Conservation (phyloP, 2,329 filamentous ascomycete species). For the Setomelanomma holmii region DNA sequence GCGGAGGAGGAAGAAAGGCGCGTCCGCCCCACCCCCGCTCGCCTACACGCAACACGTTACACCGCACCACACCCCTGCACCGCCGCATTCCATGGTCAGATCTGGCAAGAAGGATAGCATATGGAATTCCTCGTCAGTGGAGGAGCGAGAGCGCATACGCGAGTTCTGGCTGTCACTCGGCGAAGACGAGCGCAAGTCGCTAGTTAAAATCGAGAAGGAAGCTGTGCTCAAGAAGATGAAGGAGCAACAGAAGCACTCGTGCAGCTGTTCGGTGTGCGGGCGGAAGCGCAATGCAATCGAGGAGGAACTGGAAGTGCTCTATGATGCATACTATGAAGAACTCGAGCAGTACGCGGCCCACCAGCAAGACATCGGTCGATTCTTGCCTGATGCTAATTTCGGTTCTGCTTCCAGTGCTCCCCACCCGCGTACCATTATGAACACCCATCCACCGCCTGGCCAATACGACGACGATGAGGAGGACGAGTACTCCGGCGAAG, state of each 20-base stretch:
- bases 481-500: conserved; percentile 61
- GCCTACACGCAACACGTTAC: conserved; percentile 37
- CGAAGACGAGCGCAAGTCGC: conserved; percentile 90
- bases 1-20: conserved; percentile 72
- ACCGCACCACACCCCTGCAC: conserved; percentile 49
- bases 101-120: conserved; percentile 77
- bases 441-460: conserved; percentile 70
- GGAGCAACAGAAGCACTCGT: conserved; percentile 98
- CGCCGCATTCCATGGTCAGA: conserved; percentile 54
- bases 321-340: conserved; percentile 98
- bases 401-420: conserved; percentile 60
- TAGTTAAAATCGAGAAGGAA: conserved; percentile 98
- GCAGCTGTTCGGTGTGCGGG: conserved; percentile 96
- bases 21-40: conserved; percentile 41
- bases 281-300: conserved; percentile 96
- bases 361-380: conserved; percentile 73
- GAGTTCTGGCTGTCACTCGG: conserved; percentile 96
- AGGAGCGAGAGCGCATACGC: conserved; percentile 96
- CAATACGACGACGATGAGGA: conserved; percentile 61
- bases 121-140: conserved; percentile 94
- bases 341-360: conserved; percentile 96
- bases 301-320: conserved; percentile 95
- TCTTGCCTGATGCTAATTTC: conserved; percentile 72
- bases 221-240: conserved; percentile 99
- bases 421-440: conserved; percentile 66